Base-by-base conservation (phyloP, 1,284 basidiomycete genomes). In the Pseudozyma pruni region DNA sequence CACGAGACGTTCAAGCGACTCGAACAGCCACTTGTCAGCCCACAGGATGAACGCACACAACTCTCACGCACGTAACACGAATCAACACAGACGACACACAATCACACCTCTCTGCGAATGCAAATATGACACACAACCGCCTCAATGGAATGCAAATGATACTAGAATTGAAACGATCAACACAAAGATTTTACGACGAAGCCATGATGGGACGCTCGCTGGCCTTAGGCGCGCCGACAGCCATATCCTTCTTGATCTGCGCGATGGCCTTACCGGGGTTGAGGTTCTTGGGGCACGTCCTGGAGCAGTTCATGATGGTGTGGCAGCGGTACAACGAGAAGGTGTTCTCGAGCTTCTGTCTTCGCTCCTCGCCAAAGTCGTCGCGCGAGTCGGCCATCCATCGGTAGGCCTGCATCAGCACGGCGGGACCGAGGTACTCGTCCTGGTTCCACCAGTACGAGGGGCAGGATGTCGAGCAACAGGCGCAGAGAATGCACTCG, bases 371-470 rank as follows among this genome's bases (percentile, higher is more conserved):
- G 17, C 87, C 88, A 82, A 92, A 88, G 31, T 89, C 84, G 83
- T 98, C 95, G 76, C 94, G 86, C 61, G 93, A 96, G 84, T 98
- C 95, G 10, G 94, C 94, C 83, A 98, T 96, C 95, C 95, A 98
- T 77, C 94, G 87, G 81, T 84, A 85, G n/a, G 84, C 83, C 75
- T 85, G 84, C 93, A 97, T 94, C 76, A 98, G 86, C 0, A 94
- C 94, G 9, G 94, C 95, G 7, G 95, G 95, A 44, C 95, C 94
- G 45, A 98, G 90, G 85, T 98, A 98, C 84, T 94, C 91, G 83
- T 98, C 94, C 86, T 95, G 92, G 86, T 98, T 98, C 95, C 95
- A 98, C 95, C 95, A 98, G 86, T 98, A 97, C 57, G 87, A 89
- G 62, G 78, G 75, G 87, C 94, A 98, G 47, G 91, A 93, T 0